These are phyloP conservation scores for Talaromyces liani DNA, from an alignment of 495 filamentous ascomycete genomes.

Conservation along the genomic window DNA sequence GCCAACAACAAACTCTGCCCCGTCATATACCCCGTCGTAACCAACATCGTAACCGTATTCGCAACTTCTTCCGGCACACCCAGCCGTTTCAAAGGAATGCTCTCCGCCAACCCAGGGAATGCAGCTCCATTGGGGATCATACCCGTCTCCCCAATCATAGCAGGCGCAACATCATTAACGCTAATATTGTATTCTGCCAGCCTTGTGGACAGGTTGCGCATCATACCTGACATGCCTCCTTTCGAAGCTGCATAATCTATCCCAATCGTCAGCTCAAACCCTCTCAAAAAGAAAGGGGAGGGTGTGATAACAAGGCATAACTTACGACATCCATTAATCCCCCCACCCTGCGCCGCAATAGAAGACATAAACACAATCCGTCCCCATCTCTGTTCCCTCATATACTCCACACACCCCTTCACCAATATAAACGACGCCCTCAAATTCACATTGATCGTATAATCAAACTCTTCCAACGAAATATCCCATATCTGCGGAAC, in stretches of 20 bases:
- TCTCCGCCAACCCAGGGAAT: slow-evolving; percentile 38
- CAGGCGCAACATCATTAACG: slow-evolving; percentile 68
- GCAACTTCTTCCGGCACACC: slow-evolving; percentile 62
- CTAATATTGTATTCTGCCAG: slow-evolving; percentile 59
- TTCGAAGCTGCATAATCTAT: slow-evolving; percentile 60
- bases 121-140: slow-evolving; percentile 55
- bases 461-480: slow-evolving; percentile 56
- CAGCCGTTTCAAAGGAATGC: slow-evolving; percentile 55
- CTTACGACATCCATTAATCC: slow-evolving; percentile 57
- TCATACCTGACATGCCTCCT: slow-evolving; percentile 57
- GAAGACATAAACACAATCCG: slow-evolving; percentile 62
- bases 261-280: neutral
- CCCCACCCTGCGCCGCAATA: slow-evolving; percentile 58
- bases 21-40: slow-evolving; percentile 63
- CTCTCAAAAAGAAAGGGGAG: neutral
- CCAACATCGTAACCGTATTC: slow-evolving; percentile 60
- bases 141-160: slow-evolving; percentile 63
- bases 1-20: slow-evolving; percentile 52
- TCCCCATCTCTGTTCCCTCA: slow-evolving; percentile 57
- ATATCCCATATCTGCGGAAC: slow-evolving; percentile 45
- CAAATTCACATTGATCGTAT: slow-evolving; percentile 58
- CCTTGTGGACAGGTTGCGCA: slow-evolving; percentile 57
- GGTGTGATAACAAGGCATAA: slow-evolving; percentile 13
- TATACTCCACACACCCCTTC: slow-evolving; percentile 57
- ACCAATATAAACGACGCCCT: slow-evolving; percentile 57